Conservation (phyloP, 2,329 filamentous ascomycete species). For the Paracoccidioides lutzii region DNA sequence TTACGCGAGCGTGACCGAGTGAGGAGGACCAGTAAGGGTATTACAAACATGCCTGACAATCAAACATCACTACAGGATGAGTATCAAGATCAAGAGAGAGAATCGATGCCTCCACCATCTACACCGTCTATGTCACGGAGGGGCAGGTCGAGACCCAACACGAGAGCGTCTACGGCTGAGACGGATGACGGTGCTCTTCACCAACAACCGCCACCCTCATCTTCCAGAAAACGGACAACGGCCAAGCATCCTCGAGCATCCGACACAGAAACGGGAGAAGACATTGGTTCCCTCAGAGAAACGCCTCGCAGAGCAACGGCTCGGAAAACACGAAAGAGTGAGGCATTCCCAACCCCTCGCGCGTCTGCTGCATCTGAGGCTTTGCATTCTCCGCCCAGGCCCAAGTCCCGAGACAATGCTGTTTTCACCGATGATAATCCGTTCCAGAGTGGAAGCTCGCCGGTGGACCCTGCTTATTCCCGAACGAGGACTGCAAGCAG, state of each 20-base stretch:
- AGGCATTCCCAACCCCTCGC: constrained; percentile 21
- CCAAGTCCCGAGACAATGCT: constrained; percentile 36
- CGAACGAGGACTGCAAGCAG: constrained; percentile 22
- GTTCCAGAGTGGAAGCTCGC: constrained; percentile 76
- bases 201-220: constrained; percentile 18
- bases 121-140: constrained; percentile 38
- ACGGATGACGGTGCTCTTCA: constrained; percentile 20
- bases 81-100: constrained; percentile 50
- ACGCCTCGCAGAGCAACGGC: constrained; percentile 33
- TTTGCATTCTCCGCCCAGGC: constrained; percentile 30
- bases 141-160: constrained; percentile 39
- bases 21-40: constrained; percentile 77
- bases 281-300: constrained; percentile 25
- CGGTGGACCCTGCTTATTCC: constrained; percentile 39
- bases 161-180: constrained; percentile 32
- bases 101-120: constrained; percentile 38
- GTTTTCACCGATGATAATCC: constrained; percentile 85
- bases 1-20: constrained; percentile 62
- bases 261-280: constrained; percentile 39
- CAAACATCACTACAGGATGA: constrained; percentile 41
- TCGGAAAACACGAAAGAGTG: constrained; percentile 41
- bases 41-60: constrained; percentile 53
- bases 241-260: constrained; percentile 39
- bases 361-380: constrained; percentile 16
- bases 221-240: constrained; percentile 41